A percentile compares a stretch with the other conserved stretches of the same genome.
Conservation (phyloP, 805 yeast genomes). For the Spathaspora sp. region DNA sequence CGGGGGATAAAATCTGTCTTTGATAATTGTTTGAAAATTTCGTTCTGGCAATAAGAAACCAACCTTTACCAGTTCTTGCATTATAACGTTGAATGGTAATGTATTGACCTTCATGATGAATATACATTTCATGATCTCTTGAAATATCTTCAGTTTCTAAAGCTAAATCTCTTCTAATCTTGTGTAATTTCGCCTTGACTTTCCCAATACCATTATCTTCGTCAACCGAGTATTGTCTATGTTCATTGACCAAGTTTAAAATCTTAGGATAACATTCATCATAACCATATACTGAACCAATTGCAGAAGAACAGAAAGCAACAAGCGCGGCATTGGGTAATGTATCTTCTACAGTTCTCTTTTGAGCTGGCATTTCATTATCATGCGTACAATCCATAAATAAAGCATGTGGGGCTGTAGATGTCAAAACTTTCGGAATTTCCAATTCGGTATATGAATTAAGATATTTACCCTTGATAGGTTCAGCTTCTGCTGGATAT, state of each 20-base stretch:
- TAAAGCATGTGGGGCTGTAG: slow-evolving; percentile 85
- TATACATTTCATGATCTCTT: slow-evolving; percentile 77
- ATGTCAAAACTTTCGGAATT: slow-evolving; percentile 61
- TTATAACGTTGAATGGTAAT: slow-evolving; percentile 86
- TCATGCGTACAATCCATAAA: slow-evolving; percentile 99
- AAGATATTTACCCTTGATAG: slow-evolving; percentile 19
- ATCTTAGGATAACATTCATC: slow-evolving; percentile 88
- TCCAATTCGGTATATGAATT: slow-evolving; percentile 57
- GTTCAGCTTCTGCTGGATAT: slow-evolving; percentile 53
- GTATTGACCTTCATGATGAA: slow-evolving; percentile 90
- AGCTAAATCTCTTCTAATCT: slow-evolving; percentile 56
- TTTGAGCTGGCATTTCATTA: slow-evolving; percentile 84
- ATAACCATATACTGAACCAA: slow-evolving; percentile 91
- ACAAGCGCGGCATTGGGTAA: slow-evolving; percentile 93
- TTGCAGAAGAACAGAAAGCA: slow-evolving; percentile 87
- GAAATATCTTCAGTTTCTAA: slow-evolving; percentile 51
- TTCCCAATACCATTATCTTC: slow-evolving; percentile 63
- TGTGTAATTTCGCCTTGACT: slow-evolving; percentile 60
- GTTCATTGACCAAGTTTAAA: slow-evolving; percentile 77
- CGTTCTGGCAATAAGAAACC: slow-evolving; percentile 83
- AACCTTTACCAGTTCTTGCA: slow-evolving; percentile 82
- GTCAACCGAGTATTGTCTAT: slow-evolving; percentile 54
- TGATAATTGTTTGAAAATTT: slow-evolving; percentile 52
- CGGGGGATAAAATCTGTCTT: slow-evolving; percentile 56
- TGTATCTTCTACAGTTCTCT: slow-evolving; percentile 91